Percentiles rank a stretch among this genome's conserved stretches.
Evolutionary conservation across 2,329 filamentous ascomycete species (phyloP).

Genomic region (Boeremia lycopersici): DNA sequence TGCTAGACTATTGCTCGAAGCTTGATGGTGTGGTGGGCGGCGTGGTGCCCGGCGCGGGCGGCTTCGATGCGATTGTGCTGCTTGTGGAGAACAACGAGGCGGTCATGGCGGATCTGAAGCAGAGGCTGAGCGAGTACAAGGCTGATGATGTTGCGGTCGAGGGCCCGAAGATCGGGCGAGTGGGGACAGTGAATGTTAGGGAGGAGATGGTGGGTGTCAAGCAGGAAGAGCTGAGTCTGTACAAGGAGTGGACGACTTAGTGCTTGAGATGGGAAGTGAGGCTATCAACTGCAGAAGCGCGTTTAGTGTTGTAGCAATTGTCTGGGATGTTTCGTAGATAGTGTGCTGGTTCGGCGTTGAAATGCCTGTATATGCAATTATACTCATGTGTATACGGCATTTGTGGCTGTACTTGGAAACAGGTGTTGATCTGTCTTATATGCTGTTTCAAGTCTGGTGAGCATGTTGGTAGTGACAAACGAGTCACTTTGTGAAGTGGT

Average conservation of each 20-base stretch:
- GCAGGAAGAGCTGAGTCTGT: slow-evolving; percentile 48
- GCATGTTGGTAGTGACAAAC: too few relatives aligned
- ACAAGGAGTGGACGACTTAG: slow-evolving; percentile 48
- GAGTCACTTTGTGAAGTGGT: too few relatives aligned
- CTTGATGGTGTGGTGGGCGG: slow-evolving; percentile 85
- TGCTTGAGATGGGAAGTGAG: not conserved
- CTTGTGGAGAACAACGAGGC: slow-evolving; percentile 74
- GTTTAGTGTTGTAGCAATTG: too few relatives aligned
- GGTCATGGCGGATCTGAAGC: slow-evolving; percentile 65
- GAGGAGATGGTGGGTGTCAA: slow-evolving; percentile 73
- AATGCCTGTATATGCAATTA: too few relatives aligned
- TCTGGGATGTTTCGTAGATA: too few relatives aligned
- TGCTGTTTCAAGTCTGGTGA: too few relatives aligned
- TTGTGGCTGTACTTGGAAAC: too few relatives aligned
- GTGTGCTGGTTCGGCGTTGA: too few relatives aligned
- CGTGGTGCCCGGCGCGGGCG: slow-evolving; percentile 91
- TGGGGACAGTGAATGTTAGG: slow-evolving; percentile 71
- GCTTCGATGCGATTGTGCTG: slow-evolving; percentile 86
- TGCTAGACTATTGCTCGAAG: slow-evolving; percentile 75
- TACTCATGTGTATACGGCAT: too few relatives aligned
- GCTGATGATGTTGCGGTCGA: slow-evolving; percentile 42
- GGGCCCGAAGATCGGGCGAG: slow-evolving; percentile 61
- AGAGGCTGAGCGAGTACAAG: slow-evolving; percentile 71
- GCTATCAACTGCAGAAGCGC: too few relatives aligned
- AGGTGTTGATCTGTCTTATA: too few relatives aligned